Evolutionary conservation across 768 basidiomycete genomes (phyloP).

Genomic region (Fistulinella prunicolor): DNA sequence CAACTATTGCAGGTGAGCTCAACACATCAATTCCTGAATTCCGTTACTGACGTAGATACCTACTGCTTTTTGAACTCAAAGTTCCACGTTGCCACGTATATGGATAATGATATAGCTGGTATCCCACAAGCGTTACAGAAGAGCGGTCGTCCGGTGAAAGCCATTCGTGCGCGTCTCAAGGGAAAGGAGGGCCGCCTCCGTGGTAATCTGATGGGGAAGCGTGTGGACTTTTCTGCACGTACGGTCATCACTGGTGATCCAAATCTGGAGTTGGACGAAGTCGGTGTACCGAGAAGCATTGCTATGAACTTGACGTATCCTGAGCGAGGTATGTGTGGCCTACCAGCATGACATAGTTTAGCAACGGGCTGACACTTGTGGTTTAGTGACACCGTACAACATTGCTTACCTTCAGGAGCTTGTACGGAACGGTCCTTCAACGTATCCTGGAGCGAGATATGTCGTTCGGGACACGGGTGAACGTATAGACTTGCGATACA

Average conservation of each 20-base stretch:
- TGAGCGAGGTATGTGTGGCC: constrained; percentile 69
- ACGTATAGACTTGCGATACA: constrained; percentile 94
- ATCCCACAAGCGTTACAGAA: constrained; percentile 97
- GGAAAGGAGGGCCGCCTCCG: constrained; percentile 98
- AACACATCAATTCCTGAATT: not conserved
- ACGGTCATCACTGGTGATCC: constrained; percentile 99
- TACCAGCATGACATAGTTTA: not conserved
- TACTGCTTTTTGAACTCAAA: too few species aligned
- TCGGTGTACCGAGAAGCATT: constrained; percentile 92
- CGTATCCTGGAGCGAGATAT: constrained; percentile 95
- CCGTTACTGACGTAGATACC: not conserved
- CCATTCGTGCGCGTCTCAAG: constrained; percentile 96
- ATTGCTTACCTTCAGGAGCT: constrained; percentile 92
- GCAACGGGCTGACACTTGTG: constrained; percentile 9
- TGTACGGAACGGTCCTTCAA: constrained; percentile 90
- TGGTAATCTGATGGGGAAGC: constrained; percentile 99
- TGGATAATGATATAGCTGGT: constrained; percentile 99
- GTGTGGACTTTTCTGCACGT: constrained; percentile 98
- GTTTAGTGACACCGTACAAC: constrained; percentile 92
- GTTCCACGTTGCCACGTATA: constrained; percentile 99
- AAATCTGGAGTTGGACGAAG: constrained; percentile 92
- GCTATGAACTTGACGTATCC: constrained; percentile 98
- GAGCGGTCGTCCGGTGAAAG: constrained; percentile 95
- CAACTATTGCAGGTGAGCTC: constrained; percentile 82
- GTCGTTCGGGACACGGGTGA: constrained; percentile 97